phyloP scores from a whole-genome alignment of 331 rosid species.

The Cydonia oblonga region DNA sequence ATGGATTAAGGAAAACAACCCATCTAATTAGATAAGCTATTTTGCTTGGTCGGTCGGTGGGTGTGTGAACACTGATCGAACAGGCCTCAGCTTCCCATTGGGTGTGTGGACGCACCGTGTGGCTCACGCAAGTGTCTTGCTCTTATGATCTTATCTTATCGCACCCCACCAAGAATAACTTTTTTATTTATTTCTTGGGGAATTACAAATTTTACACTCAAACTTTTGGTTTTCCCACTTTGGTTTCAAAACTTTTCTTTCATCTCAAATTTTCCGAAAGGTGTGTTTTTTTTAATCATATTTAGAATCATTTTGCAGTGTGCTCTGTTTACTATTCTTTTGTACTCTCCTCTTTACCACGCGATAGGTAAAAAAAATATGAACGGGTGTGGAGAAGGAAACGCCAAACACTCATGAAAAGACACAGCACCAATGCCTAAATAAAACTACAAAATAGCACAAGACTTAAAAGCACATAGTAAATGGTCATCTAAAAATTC shows the following conservation, averaged over 20 bases:
- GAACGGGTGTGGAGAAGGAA: rapidly evolving
- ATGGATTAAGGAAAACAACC: neutral
- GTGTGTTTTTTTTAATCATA: neutral
- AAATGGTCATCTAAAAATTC: no score
- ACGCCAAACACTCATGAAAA: no score
- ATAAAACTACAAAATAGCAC: no score
- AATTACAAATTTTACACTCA: neutral
- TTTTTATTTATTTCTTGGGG: neutral
- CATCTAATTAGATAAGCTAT: neutral
- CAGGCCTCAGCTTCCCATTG: neutral
- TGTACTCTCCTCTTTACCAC: no score
- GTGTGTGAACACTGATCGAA: neutral
- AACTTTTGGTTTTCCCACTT: neutral
- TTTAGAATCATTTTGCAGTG: no score
- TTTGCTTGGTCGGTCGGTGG: neutral
- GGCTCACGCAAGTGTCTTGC: neutral
- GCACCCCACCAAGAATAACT: neutral
- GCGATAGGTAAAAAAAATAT: rapidly evolving
- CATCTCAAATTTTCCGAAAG: neutral
- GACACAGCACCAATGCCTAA: no score
- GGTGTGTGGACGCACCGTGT: neutral
- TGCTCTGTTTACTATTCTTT: no score
- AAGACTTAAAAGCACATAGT: no score
- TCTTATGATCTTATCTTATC: neutral
- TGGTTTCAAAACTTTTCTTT: neutral